Percentiles rank a stretch among this genome's conserved stretches.
Evolutionary conservation across 75 land plant species (phyloP).

Genomic region (Pinus albicaulis): DNA sequence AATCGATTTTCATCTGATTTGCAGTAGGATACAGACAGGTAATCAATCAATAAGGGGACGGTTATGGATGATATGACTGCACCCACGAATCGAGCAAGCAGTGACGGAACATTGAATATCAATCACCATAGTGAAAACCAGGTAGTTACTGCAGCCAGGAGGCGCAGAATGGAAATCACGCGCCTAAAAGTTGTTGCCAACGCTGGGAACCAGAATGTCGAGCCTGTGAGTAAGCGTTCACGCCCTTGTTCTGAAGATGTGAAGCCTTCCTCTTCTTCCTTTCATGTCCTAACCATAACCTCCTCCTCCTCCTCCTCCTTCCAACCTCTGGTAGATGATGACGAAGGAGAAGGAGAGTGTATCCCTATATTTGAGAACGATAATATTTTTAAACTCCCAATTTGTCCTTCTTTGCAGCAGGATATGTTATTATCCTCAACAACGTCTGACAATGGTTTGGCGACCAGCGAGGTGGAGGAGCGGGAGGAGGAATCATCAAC

Average conservation of each 20-base stretch:
- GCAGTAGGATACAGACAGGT: background rate
- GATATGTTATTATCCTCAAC: background rate
- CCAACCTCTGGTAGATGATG: background rate
- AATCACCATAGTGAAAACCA: background rate
- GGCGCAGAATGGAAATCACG: background rate
- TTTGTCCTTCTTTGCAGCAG: constrained; percentile 7
- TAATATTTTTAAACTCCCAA: background rate
- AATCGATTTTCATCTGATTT: background rate
- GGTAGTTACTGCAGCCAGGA: background rate
- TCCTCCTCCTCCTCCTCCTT: constrained; percentile 7
- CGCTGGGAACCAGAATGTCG: background rate
- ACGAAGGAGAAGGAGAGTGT: constrained; percentile 8
- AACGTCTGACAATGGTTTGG: too few relatives aligned
- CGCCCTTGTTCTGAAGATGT: constrained; percentile 2
- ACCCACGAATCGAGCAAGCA: background rate
- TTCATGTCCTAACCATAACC: constrained; percentile 8
- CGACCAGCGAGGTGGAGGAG: background rate
- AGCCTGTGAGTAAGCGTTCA: constrained; percentile 8
- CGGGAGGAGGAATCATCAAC: background rate
- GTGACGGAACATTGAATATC: background rate
- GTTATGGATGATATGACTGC: background rate
- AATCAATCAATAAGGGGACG: background rate
- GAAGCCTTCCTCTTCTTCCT: background rate
- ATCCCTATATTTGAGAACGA: background rate
- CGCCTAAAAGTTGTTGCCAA: background rate